phyloP scores from a whole-genome alignment of 352 stramenopile genomes.

The Phytophthora idaei region DNA sequence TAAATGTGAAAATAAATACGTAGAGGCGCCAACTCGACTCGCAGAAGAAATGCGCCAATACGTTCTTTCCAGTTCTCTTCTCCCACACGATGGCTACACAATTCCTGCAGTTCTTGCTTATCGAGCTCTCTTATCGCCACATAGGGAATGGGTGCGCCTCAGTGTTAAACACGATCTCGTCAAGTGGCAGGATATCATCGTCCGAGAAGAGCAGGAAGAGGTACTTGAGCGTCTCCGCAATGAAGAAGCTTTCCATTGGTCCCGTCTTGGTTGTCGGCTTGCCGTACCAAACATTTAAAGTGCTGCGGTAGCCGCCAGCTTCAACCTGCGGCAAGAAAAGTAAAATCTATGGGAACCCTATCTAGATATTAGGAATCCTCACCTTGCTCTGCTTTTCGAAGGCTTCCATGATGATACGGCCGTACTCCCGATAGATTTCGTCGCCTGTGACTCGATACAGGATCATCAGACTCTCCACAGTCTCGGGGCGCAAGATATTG shows the following conservation, averaged over 20 bases:
- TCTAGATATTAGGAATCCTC: background rate
- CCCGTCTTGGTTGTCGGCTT: slow-evolving; percentile 28
- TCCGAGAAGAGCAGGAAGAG: slow-evolving; percentile 90
- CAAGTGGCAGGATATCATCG: slow-evolving; percentile 64
- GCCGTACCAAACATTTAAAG: slow-evolving; percentile 56
- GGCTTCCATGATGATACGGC: slow-evolving; percentile 77
- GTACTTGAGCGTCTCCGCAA: slow-evolving; percentile 94
- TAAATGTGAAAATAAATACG: background rate
- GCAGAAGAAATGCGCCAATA: background rate
- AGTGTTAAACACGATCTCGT: slow-evolving; percentile 88
- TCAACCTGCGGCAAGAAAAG: slow-evolving; percentile 30
- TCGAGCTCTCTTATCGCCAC: slow-evolving; percentile 13
- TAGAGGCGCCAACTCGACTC: background rate
- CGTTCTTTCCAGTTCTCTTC: background rate
- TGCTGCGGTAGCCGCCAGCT: slow-evolving; percentile 69
- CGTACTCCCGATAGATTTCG: slow-evolving; percentile 78
- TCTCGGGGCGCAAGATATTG: slow-evolving; percentile 87
- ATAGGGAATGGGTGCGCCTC: slow-evolving; percentile 79
- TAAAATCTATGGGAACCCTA: background rate
- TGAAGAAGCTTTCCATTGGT: slow-evolving; percentile 90
- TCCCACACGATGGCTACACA: background rate
- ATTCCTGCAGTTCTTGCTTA: background rate
- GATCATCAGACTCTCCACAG: slow-evolving; percentile 90
- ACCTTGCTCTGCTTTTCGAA: slow-evolving; percentile 79
- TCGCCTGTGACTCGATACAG: slow-evolving; percentile 88